Conservation (phyloP, 129 eudicot genomes). For the Ambrosia trifida region DNA sequence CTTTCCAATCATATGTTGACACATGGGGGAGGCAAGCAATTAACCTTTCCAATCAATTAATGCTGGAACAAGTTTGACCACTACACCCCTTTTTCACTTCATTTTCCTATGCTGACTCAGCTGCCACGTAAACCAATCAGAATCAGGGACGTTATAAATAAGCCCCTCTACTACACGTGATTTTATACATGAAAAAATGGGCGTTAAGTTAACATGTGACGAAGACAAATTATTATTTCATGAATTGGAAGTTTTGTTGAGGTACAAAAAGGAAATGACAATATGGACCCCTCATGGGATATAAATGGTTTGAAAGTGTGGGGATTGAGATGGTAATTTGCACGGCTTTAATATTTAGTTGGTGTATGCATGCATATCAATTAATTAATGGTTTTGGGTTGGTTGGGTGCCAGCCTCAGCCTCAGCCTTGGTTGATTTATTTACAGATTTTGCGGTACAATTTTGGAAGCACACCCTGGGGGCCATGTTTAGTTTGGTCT, state of each 20-base stretch:
- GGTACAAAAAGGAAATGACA: conserved; percentile 33
- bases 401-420: conserved; percentile 30
- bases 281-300: conserved; percentile 27
- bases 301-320: conserved; percentile 15
- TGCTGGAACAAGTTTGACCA: too few relatives aligned
- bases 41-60: too few relatives aligned
- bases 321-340: conserved; percentile 19
- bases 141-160: too few relatives aligned
- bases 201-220: conserved; percentile 1
- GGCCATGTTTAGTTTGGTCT: background rate
- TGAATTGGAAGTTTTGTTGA: conserved; percentile 25
- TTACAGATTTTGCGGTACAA: conserved; percentile 24
- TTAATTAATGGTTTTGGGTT: background rate
- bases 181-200: background rate
- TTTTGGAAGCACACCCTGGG: conserved; percentile 8
- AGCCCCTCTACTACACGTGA: too few relatives aligned
- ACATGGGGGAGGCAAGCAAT: too few relatives aligned
- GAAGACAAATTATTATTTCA: background rate
- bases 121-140: too few relatives aligned
- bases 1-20: too few relatives aligned
- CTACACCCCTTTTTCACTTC: too few relatives aligned
- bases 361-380: conserved; percentile 26
- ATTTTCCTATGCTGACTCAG: too few relatives aligned
- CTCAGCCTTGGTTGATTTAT: conserved; percentile 17
- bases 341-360: conserved; percentile 26